Conservation (phyloP, 1,284 basidiomycete species). For the Crepidotus sp. region DNA sequence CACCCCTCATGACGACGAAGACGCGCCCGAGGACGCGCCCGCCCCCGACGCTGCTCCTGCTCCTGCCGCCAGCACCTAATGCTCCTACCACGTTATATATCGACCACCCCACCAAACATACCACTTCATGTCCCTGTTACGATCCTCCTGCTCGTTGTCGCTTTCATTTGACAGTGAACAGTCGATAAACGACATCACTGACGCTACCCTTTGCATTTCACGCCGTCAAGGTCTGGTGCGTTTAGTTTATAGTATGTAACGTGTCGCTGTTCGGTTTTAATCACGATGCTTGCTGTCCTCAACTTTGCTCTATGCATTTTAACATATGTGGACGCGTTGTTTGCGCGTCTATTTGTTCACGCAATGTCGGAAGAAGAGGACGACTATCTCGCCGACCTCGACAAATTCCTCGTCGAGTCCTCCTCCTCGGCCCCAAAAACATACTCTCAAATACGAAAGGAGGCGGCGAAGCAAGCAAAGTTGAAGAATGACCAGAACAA, state of each 20-base stretch:
- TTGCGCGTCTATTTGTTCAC: constrained; percentile 3
- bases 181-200: constrained; percentile 19
- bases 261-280: constrained; percentile 24
- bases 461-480: constrained; percentile 46
- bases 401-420: constrained; percentile 60
- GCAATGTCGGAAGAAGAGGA: constrained; percentile 61
- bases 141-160: constrained; percentile 18
- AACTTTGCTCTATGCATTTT: not conserved
- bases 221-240: constrained; percentile 41
- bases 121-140: constrained; percentile 20
- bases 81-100: constrained; percentile 19
- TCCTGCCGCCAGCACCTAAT: constrained; percentile 22
- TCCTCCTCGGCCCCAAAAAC: constrained; percentile 40
- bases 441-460: constrained; percentile 60
- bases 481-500: constrained; percentile 58
- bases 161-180: constrained; percentile 23
- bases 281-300: constrained; percentile 18
- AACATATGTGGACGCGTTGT: constrained; percentile 4
- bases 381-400: constrained; percentile 63
- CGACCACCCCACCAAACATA: constrained; percentile 14
- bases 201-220: constrained; percentile 27
- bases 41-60: constrained; percentile 22
- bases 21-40: constrained; percentile 27
- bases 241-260: constrained; percentile 35
- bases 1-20: constrained; percentile 38